These are phyloP conservation scores for Pseudozyma tsukubaensis DNA, from an alignment of 1,284 basidiomycete genomes.

Conservation along the genomic window DNA sequence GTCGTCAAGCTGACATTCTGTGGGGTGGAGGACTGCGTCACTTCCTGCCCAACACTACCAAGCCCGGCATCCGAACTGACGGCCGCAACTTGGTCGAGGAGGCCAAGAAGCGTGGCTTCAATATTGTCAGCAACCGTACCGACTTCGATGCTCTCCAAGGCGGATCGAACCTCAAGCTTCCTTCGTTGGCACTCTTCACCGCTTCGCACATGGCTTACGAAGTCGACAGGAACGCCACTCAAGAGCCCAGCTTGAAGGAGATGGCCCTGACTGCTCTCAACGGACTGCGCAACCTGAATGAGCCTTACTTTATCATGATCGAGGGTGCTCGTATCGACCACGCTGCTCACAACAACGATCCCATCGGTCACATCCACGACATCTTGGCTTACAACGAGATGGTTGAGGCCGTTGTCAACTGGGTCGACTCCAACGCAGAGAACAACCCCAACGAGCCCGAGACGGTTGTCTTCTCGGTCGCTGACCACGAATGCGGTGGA, in stretches of 20 bases:
- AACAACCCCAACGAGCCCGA: slow-evolving; percentile 44
- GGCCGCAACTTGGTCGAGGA: slow-evolving; percentile 59
- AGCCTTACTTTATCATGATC: slow-evolving; percentile 68
- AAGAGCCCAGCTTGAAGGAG: slow-evolving; percentile 64
- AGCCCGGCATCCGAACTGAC: slow-evolving; percentile 59
- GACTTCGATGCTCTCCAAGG: slow-evolving; percentile 61
- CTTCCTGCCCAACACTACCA: slow-evolving; percentile 65
- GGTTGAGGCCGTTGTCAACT: slow-evolving; percentile 51
- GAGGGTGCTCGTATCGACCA: slow-evolving; percentile 65
- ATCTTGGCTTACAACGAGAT: slow-evolving; percentile 64
- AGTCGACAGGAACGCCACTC: slow-evolving; percentile 62
- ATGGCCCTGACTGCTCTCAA: slow-evolving; percentile 67
- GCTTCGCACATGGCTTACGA: slow-evolving; percentile 67
- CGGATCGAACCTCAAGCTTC: slow-evolving; percentile 39
- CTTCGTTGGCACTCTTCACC: slow-evolving; percentile 58
- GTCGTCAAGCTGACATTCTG: slow-evolving; percentile 62
- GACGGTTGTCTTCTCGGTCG: slow-evolving; percentile 60
- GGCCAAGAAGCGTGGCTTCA: slow-evolving; percentile 59
- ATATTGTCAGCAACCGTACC: slow-evolving; percentile 51
- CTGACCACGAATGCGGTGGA: slow-evolving; percentile 67
- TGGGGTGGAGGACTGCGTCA: slow-evolving; percentile 66
- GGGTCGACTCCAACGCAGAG: slow-evolving; percentile 53
- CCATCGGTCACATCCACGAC: slow-evolving; percentile 64
- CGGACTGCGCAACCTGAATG: slow-evolving; percentile 54
- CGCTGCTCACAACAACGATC: slow-evolving; percentile 68